These are phyloP conservation scores for Ogataea populi-albae DNA, from an alignment of 805 yeast species.

Conservation along the genomic window DNA sequence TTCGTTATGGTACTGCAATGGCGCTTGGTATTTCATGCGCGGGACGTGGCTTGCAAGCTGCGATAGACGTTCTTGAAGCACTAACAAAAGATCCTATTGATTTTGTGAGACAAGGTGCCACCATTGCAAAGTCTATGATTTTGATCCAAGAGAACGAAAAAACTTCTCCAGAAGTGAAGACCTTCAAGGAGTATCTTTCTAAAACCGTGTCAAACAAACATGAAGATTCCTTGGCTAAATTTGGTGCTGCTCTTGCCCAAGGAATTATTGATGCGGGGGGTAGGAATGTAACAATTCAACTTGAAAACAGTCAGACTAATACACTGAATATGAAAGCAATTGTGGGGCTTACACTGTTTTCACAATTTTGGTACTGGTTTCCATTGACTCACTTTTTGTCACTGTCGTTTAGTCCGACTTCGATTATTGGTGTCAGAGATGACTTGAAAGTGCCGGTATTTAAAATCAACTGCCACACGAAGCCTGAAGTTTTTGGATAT, in stretches of 20 bases:
- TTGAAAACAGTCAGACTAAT: constrained; percentile 85
- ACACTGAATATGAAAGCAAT: constrained; percentile 88
- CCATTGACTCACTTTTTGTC: constrained; percentile 92
- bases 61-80: constrained; percentile 89
- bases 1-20: constrained; percentile 96
- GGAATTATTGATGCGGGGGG: constrained; percentile 99
- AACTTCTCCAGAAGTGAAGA: constrained; percentile 73
- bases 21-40: constrained; percentile 98
- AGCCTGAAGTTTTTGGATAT: constrained; percentile 76
- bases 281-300: constrained; percentile 88
- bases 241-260: constrained; percentile 95
- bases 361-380: constrained; percentile 98
- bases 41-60: constrained; percentile 84
- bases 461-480: constrained; percentile 75
- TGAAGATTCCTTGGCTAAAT: constrained; percentile 95
- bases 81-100: constrained; percentile 91
- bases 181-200: constrained; percentile 69
- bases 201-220: constrained; percentile 81
- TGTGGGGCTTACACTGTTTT: constrained; percentile 85
- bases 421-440: constrained; percentile 79
- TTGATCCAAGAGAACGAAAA: constrained; percentile 85
- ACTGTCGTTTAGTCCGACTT: constrained; percentile 88
- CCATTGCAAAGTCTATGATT: constrained; percentile 88
- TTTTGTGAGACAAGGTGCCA: constrained; percentile 97
- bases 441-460: constrained; percentile 87